Evolutionary conservation across 306 rosid species (phyloP), one percentile per base, ranked within the genome.

Genomic region (Potentilla sterilis): DNA sequence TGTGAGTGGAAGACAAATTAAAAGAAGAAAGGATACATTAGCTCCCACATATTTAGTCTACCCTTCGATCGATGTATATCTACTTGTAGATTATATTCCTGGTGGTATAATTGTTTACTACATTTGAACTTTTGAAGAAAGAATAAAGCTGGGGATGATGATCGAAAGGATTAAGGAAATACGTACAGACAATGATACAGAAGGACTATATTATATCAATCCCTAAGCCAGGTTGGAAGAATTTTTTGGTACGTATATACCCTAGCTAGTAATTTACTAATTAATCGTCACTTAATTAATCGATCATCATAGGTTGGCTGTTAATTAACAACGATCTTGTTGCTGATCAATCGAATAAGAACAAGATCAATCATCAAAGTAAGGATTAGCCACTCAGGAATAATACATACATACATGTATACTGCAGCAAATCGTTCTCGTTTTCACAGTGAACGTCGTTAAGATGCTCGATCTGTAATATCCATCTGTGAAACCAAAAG

Each of bases 21-120:
- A 35, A 70, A 51, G 63, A 49, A 34, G 47, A 65, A 9, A 8
- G 13, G 28, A 61, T 19, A 0, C 38, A 65, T 19, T 18, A 13
- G n/a, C 40, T 41, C n/a, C 28, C 64, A 52, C 48, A 51, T 19
- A 44, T 44, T 4, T 24, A 16, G 40, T 16, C 41, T 32, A 32
- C 22, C 16, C 8, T 4, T 61, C 18, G 14, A 24, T 59, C 18
- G 6, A 35, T 37, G 1, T 18, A 15, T 10, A 14, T 54, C 49
- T 13, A 52, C 49, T 37, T 51, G 28, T 64, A 55, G 76, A 72
- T 54, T 72, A 52, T 72, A 72, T 72, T 58, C 76, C 24, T 38
- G 48, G 9, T 54, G 76, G 28, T 11, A 19, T 71, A 4, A 52
- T 37, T 64, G 44, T 52, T 37, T 51, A 6, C 21, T 21, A 40